A percentile compares a stretch with the other conserved stretches of the same genome.
Conservation (phyloP, 441 rosid species). For the Daphne laureola region DNA sequence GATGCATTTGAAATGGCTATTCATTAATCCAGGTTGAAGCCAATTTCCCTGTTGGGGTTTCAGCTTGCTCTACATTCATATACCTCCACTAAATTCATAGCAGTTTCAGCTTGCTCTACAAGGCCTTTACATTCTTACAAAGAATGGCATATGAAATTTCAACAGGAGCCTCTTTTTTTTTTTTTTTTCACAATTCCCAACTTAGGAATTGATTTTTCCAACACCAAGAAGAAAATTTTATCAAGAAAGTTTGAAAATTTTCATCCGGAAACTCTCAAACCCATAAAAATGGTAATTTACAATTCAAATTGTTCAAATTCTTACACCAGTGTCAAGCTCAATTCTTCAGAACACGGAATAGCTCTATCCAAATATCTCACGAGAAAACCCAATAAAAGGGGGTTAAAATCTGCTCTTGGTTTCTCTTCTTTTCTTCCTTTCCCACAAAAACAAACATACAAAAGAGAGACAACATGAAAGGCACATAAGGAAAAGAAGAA, state of each 20-base stretch:
- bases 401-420: no score
- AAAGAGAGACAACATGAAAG: no score
- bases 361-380: background rate
- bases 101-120: background rate
- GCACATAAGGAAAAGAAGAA: no score
- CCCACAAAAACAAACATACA: no score
- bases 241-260: no score
- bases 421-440: no score
- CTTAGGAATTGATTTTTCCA: no score
- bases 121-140: background rate
- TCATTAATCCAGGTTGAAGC: background rate
- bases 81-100: background rate
- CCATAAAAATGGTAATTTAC: no score
- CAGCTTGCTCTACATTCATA: background rate
- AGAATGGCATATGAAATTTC: conserved; percentile 1
- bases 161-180: background rate
- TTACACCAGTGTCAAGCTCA: no score
- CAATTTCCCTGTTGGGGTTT: background rate
- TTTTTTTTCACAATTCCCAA: background rate
- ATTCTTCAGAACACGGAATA: background rate
- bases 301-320: no score
- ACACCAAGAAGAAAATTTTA: no score
- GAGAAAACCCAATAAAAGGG: background rate
- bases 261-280: no score
- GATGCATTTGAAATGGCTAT: background rate